Base-by-base conservation (phyloP, 768 basidiomycete species). In the Mycena belliarum region DNA sequence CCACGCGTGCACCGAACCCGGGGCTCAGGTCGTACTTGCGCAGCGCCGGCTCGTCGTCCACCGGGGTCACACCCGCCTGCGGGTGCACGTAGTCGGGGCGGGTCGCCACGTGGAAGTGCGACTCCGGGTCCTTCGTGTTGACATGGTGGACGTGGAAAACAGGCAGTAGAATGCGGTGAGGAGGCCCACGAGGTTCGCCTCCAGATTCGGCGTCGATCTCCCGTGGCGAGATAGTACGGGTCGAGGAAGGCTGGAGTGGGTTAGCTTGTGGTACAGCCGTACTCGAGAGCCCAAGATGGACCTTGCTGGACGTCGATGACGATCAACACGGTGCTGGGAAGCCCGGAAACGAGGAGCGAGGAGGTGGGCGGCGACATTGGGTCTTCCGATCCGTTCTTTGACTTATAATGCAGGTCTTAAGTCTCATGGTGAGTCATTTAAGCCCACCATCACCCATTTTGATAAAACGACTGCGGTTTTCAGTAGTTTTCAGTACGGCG, bases 1-100 rank as follows among this genome's bases (percentile, higher is more conserved):
- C 57, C 11, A 58, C 38, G 23, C 10, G 21, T 6, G 61, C 61
- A 32, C 43, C 37, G 48, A 63, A 63, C 18, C 28, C 56, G 12
- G 61, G 59, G 49, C 61, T 63, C 26, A 52, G 49, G 15, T 58
- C 49, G 53, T 51, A 59, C 25, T 63, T 63, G 57, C 57, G 61
- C 49, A 63, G 41, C 10, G 55, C 57, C 11, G 38, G 49, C 20
- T 63, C 61, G 20, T 33, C 57, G 2, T 21, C 48, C 24, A 33
- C 24, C 3, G 61, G 61, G 29, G 9, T 45, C 16, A 59, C 61
- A 14, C 53, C 59, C 8, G 59, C 61, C 16, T 44, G 43, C 16
- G 61, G 57, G 3, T 45, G 55, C 38, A 59, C 57, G 11, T 38
- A 24, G 3, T 38, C 38, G 32, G 51, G 52, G 23, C 35, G 56